phyloP scores from a whole-genome alignment of 192 early-diverging fungal genomes.

The Coemansia sp. region DNA sequence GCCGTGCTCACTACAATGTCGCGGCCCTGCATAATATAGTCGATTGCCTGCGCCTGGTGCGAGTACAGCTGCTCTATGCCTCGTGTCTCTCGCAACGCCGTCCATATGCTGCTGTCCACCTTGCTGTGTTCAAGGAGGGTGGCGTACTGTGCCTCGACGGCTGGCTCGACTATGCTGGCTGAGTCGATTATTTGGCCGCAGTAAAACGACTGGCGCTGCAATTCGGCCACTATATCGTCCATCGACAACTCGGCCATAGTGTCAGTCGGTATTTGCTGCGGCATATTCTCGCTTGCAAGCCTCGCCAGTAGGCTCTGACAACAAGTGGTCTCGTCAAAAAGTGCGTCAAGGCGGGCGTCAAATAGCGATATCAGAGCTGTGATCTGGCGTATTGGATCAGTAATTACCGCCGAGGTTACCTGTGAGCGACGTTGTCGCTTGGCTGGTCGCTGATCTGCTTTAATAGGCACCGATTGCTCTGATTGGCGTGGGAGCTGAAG shows the following conservation, averaged over 20 bases:
- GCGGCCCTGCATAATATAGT: slow-evolving; percentile 33
- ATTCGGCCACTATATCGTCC: slow-evolving; percentile 2
- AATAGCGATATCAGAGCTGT: slow-evolving; percentile 13
- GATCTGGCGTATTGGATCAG: slow-evolving; percentile 1
- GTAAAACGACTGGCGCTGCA: slow-evolving; percentile 7
- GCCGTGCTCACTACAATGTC: slow-evolving; percentile 71
- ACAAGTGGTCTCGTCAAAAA: background rate
- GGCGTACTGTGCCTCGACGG: slow-evolving; percentile 9
- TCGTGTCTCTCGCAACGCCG: slow-evolving; percentile 4
- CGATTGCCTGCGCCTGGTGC: slow-evolving; percentile 76
- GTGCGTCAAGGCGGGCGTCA: background rate
- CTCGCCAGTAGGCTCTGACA: background rate
- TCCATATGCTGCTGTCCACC: slow-evolving; percentile 4
- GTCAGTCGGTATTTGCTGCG: background rate
- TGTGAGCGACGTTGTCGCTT: background rate
- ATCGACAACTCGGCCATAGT: background rate
- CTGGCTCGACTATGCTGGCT: background rate
- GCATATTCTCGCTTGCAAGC: slow-evolving; percentile 9
- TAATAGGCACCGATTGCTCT: background rate
- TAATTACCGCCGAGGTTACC: background rate
- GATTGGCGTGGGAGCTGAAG: background rate
- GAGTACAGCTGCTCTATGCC: slow-evolving; percentile 32
- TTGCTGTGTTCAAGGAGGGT: background rate
- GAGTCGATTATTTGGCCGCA: slow-evolving; percentile 7
- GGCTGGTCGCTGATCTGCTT: background rate